Evolutionary conservation across 2,329 filamentous ascomycete species (phyloP).

Genomic region (Didymosphaeria variabile): DNA sequence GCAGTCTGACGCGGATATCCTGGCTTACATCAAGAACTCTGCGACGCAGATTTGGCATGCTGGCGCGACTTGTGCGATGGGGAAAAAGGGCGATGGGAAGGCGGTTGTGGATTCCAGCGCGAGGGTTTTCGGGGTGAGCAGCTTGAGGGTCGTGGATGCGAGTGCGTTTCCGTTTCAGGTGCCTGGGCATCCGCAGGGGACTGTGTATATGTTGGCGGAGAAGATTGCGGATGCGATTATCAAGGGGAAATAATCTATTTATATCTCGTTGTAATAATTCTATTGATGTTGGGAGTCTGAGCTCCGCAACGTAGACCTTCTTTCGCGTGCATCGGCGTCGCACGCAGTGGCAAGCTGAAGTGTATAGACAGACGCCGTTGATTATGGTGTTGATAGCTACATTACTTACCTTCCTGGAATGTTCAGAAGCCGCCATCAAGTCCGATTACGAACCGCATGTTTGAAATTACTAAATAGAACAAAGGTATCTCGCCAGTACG

Average conservation of each 20-base stretch:
- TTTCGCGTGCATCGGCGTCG: no score
- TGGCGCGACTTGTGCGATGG: constrained; percentile 38
- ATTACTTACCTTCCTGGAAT: no score
- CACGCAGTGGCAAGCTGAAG: no score
- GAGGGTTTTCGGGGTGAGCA: constrained; percentile 41
- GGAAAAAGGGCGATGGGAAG: constrained; percentile 32
- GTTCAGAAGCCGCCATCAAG: no score
- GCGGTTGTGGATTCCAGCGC: constrained; percentile 46
- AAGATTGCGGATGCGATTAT: not conserved
- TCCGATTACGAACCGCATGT: no score
- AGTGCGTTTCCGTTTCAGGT: constrained; percentile 48
- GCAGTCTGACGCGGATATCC: constrained; percentile 31
- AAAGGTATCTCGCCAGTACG: no score
- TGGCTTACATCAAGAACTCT: constrained; percentile 22
- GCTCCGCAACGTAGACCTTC: no score
- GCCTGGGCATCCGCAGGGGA: constrained; percentile 22
- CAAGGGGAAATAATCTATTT: not conserved
- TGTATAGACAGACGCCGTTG: no score
- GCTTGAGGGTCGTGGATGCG: constrained; percentile 45
- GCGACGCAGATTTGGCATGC: constrained; percentile 32
- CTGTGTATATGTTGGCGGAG: not conserved
- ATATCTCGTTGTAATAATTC: no score
- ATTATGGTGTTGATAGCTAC: no score
- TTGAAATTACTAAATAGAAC: no score
- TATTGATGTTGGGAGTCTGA: no score